Percentiles rank a stretch among this genome's conserved stretches.
Evolutionary conservation across 441 rosid genomes (phyloP).

Genomic region (Croton setiger): DNA sequence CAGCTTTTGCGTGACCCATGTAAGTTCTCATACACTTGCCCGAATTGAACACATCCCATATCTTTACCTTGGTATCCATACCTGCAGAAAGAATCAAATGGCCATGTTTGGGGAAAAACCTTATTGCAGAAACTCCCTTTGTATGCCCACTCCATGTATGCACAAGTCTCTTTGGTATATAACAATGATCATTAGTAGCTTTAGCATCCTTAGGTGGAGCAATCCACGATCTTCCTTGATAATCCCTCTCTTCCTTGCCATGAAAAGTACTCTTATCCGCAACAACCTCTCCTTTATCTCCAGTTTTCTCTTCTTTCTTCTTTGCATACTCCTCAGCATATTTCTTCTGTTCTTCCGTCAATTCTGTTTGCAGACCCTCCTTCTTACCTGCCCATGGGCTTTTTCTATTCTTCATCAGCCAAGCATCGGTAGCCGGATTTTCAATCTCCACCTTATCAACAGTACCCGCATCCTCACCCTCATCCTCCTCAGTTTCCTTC

Average conservation of each 20-base stretch:
- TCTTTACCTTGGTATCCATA: slow-evolving; percentile 95
- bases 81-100: slow-evolving; percentile 99
- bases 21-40: slow-evolving; percentile 99
- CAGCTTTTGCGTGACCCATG: slow-evolving; percentile 96
- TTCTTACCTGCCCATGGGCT: slow-evolving; percentile 98
- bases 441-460: slow-evolving; percentile 50
- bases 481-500: slow-evolving; percentile 40
- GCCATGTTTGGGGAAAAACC: slow-evolving; percentile 90
- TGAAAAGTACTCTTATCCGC: slow-evolving; percentile 91
- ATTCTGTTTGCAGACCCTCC: slow-evolving; percentile 72
- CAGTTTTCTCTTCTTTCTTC: slow-evolving; percentile 95
- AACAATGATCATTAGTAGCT: slow-evolving; percentile 92
- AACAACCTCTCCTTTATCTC: slow-evolving; percentile 72
- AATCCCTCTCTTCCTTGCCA: slow-evolving; percentile 94
- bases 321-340: slow-evolving; percentile 91
- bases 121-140: slow-evolving; percentile 89
- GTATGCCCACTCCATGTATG: slow-evolving; percentile 99
- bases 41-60: slow-evolving; percentile 97
- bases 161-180: slow-evolving; percentile 84
- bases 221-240: slow-evolving; percentile 98
- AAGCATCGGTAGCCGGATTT: slow-evolving; percentile 71
- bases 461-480: slow-evolving; percentile 16
- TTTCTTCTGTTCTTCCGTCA: slow-evolving; percentile 98
- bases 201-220: slow-evolving; percentile 95
- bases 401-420: slow-evolving; percentile 80